Conservation (phyloP, 768 basidiomycete genomes). For the Dacryopinax spathularia region DNA sequence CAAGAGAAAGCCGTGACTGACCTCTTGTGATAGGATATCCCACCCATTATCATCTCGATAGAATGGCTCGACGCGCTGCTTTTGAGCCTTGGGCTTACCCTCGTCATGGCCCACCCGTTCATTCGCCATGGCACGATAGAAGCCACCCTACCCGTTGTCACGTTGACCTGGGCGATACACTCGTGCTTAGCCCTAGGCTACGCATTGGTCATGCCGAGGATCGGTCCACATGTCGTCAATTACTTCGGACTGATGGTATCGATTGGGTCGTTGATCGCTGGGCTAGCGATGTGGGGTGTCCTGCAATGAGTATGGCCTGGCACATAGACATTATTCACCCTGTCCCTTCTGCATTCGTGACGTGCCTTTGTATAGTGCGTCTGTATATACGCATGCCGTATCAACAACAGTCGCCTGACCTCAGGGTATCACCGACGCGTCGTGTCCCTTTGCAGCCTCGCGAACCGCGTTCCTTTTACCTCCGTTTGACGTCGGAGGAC, state of each 20-base stretch:
- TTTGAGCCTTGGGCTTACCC: conserved; percentile 50
- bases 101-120: conserved; percentile 27
- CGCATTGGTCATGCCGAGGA: conserved; percentile 51
- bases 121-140: conserved; percentile 2
- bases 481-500: too few species aligned
- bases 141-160: conserved; percentile 27
- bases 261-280: conserved; percentile 56
- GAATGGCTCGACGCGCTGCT: conserved; percentile 63
- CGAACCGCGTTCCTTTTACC: too few species aligned
- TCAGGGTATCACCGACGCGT: too few species aligned
- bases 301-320: too few species aligned
- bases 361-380: too few species aligned
- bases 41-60: conserved; percentile 62
- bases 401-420: too few species aligned
- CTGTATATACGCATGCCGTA: too few species aligned
- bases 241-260: conserved; percentile 55
- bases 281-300: conserved; percentile 58
- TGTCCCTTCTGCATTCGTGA: too few species aligned
- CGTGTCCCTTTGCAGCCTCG: too few species aligned
- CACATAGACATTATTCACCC: too few species aligned
- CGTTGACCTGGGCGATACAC: conserved; percentile 36
- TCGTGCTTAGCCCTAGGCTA: conserved; percentile 47
- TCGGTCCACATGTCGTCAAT: conserved; percentile 64
- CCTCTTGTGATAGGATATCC: conserved; percentile 42
- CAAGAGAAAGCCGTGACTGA: conserved; percentile 8